Percentiles rank a stretch among this genome's conserved stretches.
Evolutionary conservation across 177 flowering plant genomes (phyloP).

Genomic region (Vitis hybrid): DNA sequence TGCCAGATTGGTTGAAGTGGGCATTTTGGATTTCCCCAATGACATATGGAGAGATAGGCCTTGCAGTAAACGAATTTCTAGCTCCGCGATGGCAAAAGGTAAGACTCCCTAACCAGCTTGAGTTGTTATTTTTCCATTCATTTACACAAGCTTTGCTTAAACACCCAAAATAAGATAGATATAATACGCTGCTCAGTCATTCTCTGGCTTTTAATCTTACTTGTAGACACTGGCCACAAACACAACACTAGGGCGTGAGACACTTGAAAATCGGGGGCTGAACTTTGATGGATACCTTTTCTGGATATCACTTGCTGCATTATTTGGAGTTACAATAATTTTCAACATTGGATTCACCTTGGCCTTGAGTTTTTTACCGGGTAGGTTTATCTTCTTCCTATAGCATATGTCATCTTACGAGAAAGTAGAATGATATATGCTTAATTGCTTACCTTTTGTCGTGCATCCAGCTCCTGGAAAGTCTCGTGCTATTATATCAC

Average conservation of each 20-base stretch:
- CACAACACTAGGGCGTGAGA: constrained; percentile 42
- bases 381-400: constrained; percentile 34
- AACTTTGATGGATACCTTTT: constrained; percentile 39
- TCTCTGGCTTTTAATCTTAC: constrained; percentile 4
- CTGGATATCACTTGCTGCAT: constrained; percentile 53
- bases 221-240: constrained; percentile 34
- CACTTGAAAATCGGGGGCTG: constrained; percentile 52
- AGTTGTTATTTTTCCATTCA: neutral
- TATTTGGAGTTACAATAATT: constrained; percentile 45
- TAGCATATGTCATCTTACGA: neutral
- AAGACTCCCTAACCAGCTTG: constrained; percentile 10
- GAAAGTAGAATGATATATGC: neutral
- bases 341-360: constrained; percentile 50
- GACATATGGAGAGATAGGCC: constrained; percentile 62
- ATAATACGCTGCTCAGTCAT: neutral
- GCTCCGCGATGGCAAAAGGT: constrained; percentile 70
- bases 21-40: constrained; percentile 67
- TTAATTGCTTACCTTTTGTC: neutral
- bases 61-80: constrained; percentile 58
- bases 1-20: constrained; percentile 72
- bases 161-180: no score
- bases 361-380: constrained; percentile 43
- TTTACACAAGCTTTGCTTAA: neutral
- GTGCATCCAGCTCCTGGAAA: constrained; percentile 40
- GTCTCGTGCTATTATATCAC: constrained; percentile 48